Evolutionary conservation across 805 yeast genomes (phyloP).

Genomic region (Pichia paraexigua): DNA sequence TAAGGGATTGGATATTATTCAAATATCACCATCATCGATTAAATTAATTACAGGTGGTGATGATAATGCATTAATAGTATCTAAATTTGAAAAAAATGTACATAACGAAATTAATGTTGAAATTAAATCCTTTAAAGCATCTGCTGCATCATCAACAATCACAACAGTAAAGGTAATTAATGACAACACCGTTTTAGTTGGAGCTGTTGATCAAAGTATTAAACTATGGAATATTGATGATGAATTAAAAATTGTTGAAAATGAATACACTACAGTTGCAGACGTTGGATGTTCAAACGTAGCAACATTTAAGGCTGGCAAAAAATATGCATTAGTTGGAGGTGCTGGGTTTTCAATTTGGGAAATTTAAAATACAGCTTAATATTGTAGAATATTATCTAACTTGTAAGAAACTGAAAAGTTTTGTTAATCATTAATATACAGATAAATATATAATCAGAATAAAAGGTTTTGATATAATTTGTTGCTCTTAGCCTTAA

Average conservation of each 20-base stretch:
- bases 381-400: background rate
- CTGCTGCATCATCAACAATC: slow-evolving; percentile 83
- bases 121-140: slow-evolving; percentile 30
- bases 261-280: slow-evolving; percentile 71
- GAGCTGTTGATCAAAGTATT: slow-evolving; percentile 79
- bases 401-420: background rate
- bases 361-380: slow-evolving; percentile 9
- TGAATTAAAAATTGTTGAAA: slow-evolving; percentile 27
- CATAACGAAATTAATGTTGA: slow-evolving; percentile 20
- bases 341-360: slow-evolving; percentile 64
- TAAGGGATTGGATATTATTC: slow-evolving; percentile 42
- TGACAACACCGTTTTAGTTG: slow-evolving; percentile 38
- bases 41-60: slow-evolving; percentile 79
- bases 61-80: slow-evolving; percentile 63
- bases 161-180: slow-evolving; percentile 47
- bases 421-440: background rate
- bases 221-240: slow-evolving; percentile 51
- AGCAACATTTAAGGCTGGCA: slow-evolving; percentile 20
- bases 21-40: slow-evolving; percentile 3
- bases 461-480: background rate
- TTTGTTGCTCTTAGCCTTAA: background rate
- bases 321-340: slow-evolving; percentile 44
- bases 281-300: slow-evolving; percentile 76
- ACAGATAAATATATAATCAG: background rate
- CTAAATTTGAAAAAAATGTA: slow-evolving; percentile 22